phyloP scores from a whole-genome alignment of 169 alveolate genomes.

The Plasmodium chabaudi region DNA sequence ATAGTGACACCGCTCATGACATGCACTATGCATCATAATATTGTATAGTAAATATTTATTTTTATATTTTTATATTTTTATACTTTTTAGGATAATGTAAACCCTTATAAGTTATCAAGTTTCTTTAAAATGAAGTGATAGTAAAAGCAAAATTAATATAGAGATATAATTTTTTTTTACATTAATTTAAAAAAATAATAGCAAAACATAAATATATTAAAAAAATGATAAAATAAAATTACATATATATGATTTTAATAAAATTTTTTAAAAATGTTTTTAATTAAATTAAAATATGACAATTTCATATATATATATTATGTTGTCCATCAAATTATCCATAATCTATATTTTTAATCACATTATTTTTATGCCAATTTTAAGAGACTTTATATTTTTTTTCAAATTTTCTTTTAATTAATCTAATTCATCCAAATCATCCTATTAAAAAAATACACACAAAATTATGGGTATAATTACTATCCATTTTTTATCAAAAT shows the following conservation, averaged over 20 bases:
- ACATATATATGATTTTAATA: not conserved
- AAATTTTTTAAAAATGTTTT: conserved; percentile 3
- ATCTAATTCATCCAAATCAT: conserved; percentile 72
- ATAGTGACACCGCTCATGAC: too few species aligned
- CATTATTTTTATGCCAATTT: too few species aligned
- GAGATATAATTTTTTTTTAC: not conserved
- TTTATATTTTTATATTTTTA: not conserved
- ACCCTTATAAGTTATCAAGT: conserved; percentile 68
- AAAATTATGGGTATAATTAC: not conserved
- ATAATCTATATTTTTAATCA: too few species aligned
- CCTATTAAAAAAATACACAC: conserved; percentile 20
- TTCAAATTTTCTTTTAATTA: not conserved
- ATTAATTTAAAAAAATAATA: conserved; percentile 13
- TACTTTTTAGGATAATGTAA: conserved; percentile 43
- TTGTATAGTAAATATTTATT: not conserved
- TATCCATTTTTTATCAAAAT: not conserved
- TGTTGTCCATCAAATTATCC: too few species aligned
- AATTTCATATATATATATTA: too few species aligned
- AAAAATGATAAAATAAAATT: not conserved
- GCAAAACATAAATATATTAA: conserved; percentile 13
- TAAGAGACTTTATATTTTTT: not conserved
- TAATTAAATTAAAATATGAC: not conserved
- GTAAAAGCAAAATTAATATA: conserved; percentile 7
- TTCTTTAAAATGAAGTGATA: conserved; percentile 73
- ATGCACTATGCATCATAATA: not conserved